Base-by-base conservation (phyloP, 2,329 filamentous ascomycete species). In the Penicillium digitatum region DNA sequence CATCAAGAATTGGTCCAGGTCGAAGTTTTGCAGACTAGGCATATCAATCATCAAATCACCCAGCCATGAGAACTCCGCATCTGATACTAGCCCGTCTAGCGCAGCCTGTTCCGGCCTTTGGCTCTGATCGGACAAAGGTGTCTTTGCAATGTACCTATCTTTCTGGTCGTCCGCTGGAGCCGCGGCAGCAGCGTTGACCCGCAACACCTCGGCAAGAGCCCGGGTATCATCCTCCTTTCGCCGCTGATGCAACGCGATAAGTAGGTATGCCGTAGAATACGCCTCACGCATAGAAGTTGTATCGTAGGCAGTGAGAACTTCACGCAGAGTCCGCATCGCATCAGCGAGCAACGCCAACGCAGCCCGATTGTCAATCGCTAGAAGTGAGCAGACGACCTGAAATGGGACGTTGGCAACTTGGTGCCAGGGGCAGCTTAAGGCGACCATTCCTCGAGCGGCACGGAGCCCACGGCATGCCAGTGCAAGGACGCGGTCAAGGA, bases 351-450 rank as follows among this genome's bases (percentile, higher is more conserved):
- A 71, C 0, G 72, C 70, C 0, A 83, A 69, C 0, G 79, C 79
- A 0, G 79, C 72, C 0, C 74, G 73, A 0, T 74, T 82, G 48
- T 85, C 82, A 46, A 84, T 81, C 0, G 79, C 80, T 1, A 85
- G 70, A 5, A 84, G 68, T 0, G 81, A 74, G 55, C 82, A 84
- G 29, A 84, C 74, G 0, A 82, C 76, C 50, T 84, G 82, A 57
- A 85, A 85, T 0, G 82, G 82, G 0, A 84, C 79, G 46, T 85
- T 84, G 27, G 80, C 81, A 43, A 82, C 77, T 54, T 85, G 82
- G 60, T 84, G 82, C 82, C 82, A 85, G 0, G 82, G 81, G 3
- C 73, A 72, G 12, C 72, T 71, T 10, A 69, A 66, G 2, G 74
- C 70, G 0, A 80, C 69, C 63, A 83, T 77, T 6, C 66, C 67